Conservation (phyloP, 306 rosid species). For the Acacia acuminata region DNA sequence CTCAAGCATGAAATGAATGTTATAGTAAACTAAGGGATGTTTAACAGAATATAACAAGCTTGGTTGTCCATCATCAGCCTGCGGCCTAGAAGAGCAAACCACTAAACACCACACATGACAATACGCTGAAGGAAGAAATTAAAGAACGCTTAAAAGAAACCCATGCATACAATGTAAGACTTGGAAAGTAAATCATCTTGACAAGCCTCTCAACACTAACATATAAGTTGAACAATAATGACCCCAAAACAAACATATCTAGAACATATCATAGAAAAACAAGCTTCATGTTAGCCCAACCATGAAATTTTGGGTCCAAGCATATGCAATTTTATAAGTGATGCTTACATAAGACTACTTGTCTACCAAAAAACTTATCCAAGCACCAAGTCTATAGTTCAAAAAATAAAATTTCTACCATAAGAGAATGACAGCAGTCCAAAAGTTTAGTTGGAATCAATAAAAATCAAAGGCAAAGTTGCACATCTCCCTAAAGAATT, state of each 20-base stretch:
- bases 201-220: slow-evolving; percentile 29
- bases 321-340: background rate
- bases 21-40: slow-evolving; percentile 23
- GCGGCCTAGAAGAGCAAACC: slow-evolving; percentile 19
- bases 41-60: slow-evolving; percentile 1
- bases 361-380: slow-evolving; percentile 8
- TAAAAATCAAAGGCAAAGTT: slow-evolving; percentile 30
- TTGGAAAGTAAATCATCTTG: slow-evolving; percentile 12
- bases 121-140: background rate
- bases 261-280: slow-evolving; percentile 15
- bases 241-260: slow-evolving; percentile 15
- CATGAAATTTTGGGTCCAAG: slow-evolving; percentile 18
- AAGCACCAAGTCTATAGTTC: slow-evolving; percentile 19
- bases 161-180: background rate
- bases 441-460: slow-evolving; percentile 19
- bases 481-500: slow-evolving; percentile 24
- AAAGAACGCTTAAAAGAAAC: slow-evolving; percentile 25
- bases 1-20: slow-evolving; percentile 25
- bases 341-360: slow-evolving; percentile 2
- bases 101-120: background rate
- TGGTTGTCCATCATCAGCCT: slow-evolving; percentile 14
- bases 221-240: slow-evolving; percentile 22
- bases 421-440: slow-evolving; percentile 23
- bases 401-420: slow-evolving; percentile 26
- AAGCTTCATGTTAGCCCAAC: slow-evolving; percentile 24